phyloP scores from a whole-genome alignment of 2,329 filamentous ascomycete genomes.

The Sarocladium kiliense region DNA sequence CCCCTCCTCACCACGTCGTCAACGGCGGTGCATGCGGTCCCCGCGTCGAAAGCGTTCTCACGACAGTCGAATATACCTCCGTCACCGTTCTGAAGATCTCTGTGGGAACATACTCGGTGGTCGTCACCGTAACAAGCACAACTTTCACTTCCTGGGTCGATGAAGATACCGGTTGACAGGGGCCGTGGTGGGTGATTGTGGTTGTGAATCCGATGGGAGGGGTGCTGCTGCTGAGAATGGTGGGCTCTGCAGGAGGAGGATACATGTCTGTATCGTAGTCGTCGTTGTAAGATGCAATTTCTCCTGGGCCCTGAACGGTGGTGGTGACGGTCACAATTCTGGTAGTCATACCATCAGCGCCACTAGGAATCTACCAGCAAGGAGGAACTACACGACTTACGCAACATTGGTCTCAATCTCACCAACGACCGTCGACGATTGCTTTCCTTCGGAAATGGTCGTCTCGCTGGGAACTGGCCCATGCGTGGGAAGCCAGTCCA shows the following conservation, averaged over 20 bases:
- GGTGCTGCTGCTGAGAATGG: not conserved
- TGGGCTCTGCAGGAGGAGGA: not conserved
- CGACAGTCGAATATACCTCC: not conserved
- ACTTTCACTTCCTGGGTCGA: not conserved
- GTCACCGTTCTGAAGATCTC: not conserved
- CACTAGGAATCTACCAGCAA: too few relatives aligned
- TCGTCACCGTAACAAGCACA: not conserved
- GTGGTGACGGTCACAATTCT: constrained; percentile 1
- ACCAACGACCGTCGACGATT: not conserved
- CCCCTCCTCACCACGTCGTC: constrained; percentile 2
- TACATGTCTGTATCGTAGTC: not conserved
- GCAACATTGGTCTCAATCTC: not conserved
- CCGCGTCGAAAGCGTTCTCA: not conserved
- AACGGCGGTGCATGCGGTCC: constrained; percentile 2
- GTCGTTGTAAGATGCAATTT: not conserved
- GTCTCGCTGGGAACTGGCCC: not conserved
- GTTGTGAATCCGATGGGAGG: not conserved
- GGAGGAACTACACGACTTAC: not conserved
- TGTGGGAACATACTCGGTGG: not conserved
- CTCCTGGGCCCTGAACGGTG: not conserved
- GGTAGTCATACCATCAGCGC: not conserved
- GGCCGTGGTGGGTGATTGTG: not conserved
- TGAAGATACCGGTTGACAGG: not conserved
- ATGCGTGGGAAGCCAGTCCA: not conserved
- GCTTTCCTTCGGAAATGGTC: not conserved